A percentile compares a stretch with the other conserved stretches of the same genome.
Conservation (phyloP, 192 early-diverging fungal species). For the Umbelopsis ramanniana region DNA sequence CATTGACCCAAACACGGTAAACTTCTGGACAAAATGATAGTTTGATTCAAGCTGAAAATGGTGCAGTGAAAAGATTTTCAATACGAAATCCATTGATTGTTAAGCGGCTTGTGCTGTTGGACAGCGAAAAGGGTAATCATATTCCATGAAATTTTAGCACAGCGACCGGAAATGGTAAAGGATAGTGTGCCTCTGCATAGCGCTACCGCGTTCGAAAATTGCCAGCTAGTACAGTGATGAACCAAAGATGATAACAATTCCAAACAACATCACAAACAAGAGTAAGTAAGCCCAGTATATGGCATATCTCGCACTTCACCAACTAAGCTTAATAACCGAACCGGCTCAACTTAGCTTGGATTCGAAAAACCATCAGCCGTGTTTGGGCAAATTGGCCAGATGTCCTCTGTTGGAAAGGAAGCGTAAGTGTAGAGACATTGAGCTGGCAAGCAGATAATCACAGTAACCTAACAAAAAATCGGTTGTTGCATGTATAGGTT, state of each 20-base stretch:
- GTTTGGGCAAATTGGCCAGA: conserved; percentile 34
- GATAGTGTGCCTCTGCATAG: not conserved
- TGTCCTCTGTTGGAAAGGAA: conserved; percentile 38
- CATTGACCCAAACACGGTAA: too few species aligned
- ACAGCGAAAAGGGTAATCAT: too few species aligned
- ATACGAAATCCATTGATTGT: too few species aligned
- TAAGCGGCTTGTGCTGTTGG: too few species aligned
- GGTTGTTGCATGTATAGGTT: conserved; percentile 17
- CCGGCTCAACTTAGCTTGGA: not conserved
- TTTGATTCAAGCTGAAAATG: too few species aligned
- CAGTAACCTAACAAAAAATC: not conserved
- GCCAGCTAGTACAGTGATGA: not conserved
- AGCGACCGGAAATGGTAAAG: not conserved
- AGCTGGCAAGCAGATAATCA: not conserved
- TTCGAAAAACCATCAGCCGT: not conserved
- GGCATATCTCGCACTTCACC: not conserved
- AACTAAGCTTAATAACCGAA: not conserved
- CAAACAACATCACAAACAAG: not conserved
- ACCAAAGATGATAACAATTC: not conserved
- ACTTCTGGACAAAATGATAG: too few species aligned
- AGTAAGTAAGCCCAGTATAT: not conserved
- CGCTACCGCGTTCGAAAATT: too few species aligned
- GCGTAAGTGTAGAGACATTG: conserved; percentile 17
- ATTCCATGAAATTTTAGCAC: not conserved
- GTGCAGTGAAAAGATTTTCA: too few species aligned